Base-by-base conservation (phyloP, 106 monocot species). In the Vanilla planifolia region DNA sequence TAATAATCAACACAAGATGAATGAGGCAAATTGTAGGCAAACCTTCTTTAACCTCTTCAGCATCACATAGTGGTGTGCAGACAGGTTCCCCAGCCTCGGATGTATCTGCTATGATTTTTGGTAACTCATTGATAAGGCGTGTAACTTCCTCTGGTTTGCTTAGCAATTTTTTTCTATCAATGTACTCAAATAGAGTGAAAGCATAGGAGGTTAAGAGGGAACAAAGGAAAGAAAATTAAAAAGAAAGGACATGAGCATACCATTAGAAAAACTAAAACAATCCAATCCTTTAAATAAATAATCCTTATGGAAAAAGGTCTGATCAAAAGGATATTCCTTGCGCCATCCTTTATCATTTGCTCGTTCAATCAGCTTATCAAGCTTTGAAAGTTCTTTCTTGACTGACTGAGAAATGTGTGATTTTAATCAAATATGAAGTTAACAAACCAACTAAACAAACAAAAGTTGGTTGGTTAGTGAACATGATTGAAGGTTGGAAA, bases 271-370 rank as follows among this genome's bases (percentile, higher is more conserved):
- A 30, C 2, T 7, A n/a, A 57, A 20, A 35, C 10, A 57, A 34
- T 34, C 3, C 14, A 29, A 27, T 53, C n/a, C n/a, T n/a, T n/a
- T n/a, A 57, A 27, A 20, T 33, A 6, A 33, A 57, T 3, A 8
- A 8, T 16, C 20, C 33, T 34, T 8, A 57, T 57, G 35, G n/a
- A 21, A 6, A 16, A 57, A 26, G n/a, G 42, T n/a, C n/a, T n/a
- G 56, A 57, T 20, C 5, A 3, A 40, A 85, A 91, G 90, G 90
- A 91, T 91, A 91, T 85, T 85, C 85, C 77, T 58, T 48, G 32
- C 82, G 72, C 90, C 90, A 85, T 21, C 90, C 90, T 50, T 91
- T 91, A 41, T 76, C 85, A 74, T 82, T 79, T 51, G 90, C 85
- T 45, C 67, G 52, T 43, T 82, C 76, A 43, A 85, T 91, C 73